These are phyloP conservation scores for Fagus crenata DNA, from an alignment of 306 rosid species.

Conservation along the genomic window DNA sequence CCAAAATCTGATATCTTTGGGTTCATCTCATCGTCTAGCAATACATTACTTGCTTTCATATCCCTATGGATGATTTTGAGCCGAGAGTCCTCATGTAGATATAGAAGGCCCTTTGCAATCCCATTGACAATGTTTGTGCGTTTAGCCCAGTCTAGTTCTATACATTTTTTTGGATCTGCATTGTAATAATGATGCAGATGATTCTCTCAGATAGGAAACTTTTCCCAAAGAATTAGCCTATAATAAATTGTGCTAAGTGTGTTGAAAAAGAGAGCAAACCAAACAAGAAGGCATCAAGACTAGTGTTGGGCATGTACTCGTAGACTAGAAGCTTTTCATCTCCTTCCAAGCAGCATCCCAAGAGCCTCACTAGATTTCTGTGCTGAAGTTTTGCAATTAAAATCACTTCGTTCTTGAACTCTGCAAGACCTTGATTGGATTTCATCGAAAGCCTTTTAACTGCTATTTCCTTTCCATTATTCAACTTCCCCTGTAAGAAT, in stretches of 20 bases:
- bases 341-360: slow-evolving; percentile 38
- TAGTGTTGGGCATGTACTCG: slow-evolving; percentile 39
- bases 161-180: slow-evolving; percentile 5
- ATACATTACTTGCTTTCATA: slow-evolving; percentile 8
- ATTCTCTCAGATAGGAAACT: background rate
- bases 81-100: slow-evolving; percentile 16
- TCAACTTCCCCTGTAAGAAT: slow-evolving; percentile 31
- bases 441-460: slow-evolving; percentile 33
- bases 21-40: slow-evolving; percentile 1
- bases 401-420: slow-evolving; percentile 25
- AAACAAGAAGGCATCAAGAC: slow-evolving; percentile 28
- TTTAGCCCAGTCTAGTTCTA: background rate
- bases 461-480: slow-evolving; percentile 32
- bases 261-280: slow-evolving; percentile 14
- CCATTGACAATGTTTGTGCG: slow-evolving; percentile 3
- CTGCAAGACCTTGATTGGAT: slow-evolving; percentile 27
- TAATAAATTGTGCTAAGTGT: background rate
- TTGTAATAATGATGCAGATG: background rate
- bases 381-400: slow-evolving; percentile 41
- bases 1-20: slow-evolving; percentile 21
- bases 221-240: too few species aligned
- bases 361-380: slow-evolving; percentile 38
- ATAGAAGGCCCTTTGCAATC: background rate
- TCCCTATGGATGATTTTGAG: slow-evolving; percentile 17
- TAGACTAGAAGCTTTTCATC: slow-evolving; percentile 44